Conservation (phyloP, 331 rosid genomes). For the Malus hybrid region DNA sequence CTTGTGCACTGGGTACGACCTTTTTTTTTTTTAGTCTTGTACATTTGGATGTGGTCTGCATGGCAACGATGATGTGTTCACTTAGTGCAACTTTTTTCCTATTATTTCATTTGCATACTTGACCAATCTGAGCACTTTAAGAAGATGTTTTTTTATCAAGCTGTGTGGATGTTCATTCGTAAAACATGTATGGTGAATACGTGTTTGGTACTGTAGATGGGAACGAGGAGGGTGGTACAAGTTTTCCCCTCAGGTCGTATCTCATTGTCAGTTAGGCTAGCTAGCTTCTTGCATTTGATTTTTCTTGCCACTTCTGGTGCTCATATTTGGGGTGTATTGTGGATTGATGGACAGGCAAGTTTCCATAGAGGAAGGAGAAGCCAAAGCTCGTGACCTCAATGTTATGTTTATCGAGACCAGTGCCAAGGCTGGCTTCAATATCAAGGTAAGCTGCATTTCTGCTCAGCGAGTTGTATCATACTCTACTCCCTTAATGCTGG, state of each 20-base stretch:
- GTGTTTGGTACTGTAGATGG: neutral
- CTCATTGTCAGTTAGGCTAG: slow-evolving; percentile 1
- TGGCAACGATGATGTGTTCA: neutral
- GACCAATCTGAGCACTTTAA: no score
- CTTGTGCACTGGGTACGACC: no score
- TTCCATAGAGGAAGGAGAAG: slow-evolving; percentile 95
- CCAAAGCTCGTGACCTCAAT: slow-evolving; percentile 74
- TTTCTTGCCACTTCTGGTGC: neutral
- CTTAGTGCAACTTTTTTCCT: neutral
- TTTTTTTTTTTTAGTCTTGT: no score
- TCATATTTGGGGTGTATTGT: neutral
- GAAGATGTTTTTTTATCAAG: neutral
- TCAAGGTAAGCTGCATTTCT: slow-evolving; percentile 43
- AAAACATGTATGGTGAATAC: neutral
- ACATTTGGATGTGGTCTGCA: neutral
- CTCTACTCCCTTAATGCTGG: neutral
- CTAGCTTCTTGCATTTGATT: neutral
- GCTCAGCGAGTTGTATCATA: neutral
- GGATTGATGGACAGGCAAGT: slow-evolving; percentile 59
- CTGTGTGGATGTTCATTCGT: neutral
- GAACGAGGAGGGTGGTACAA: neutral
- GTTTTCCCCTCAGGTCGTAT: neutral
- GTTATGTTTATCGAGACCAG: slow-evolving; percentile 98
- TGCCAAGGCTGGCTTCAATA: slow-evolving; percentile 97
- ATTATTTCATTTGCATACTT: neutral